Evolutionary conservation across 306 rosid species (phyloP), one percentile per base, ranked within the genome.

Genomic region (Gleditsia sinensis): DNA sequence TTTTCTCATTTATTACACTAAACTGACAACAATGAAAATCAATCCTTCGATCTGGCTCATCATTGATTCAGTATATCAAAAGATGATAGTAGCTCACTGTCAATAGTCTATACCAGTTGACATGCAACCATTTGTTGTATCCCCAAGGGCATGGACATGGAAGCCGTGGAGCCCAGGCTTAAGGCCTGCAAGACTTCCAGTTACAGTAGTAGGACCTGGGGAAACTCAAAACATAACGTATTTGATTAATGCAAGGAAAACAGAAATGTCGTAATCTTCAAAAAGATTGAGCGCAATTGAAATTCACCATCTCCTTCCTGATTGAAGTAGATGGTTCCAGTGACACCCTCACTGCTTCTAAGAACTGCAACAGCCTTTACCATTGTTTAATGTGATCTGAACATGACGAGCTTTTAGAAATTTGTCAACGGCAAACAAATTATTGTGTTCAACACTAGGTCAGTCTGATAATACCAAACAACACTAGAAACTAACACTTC

Each of bases 111-210:
- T 89, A 94, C 97, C 97, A 59, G 99, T 94, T 69, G 99, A 94
- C 83, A 94, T 3, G 90, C 99, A 94, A 25, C 99, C 99, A 11
- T 94, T 94, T 21, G 97, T 94, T 45, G 97, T 92, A 81, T 94
- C 97, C 8, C 99, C 99, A 42, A 94, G 86, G 24, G 97, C 93
- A 69, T 92, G 99, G 28, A 92, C 90, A 81, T 92, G 97, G 85
- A 94, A 94, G 30, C 99, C 97, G 48, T 94, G 97, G 76, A 80
- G 92, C 10, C 96, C 99, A 12, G 97, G 92, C 87, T 67, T 88
- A 56, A 94, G 97, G 76, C 97, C 99, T 21, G 79, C 17, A 80
- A 94, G 19, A 55, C 9, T 71, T 76, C 97, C 99, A 12, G 88
- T 94, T 64, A 92, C 97, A 6, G 90, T 88, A 60, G 97, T 92